Evolutionary conservation across 2,329 filamentous ascomycete species (phyloP).

Genomic region (Trichoderma brevicompactum): DNA sequence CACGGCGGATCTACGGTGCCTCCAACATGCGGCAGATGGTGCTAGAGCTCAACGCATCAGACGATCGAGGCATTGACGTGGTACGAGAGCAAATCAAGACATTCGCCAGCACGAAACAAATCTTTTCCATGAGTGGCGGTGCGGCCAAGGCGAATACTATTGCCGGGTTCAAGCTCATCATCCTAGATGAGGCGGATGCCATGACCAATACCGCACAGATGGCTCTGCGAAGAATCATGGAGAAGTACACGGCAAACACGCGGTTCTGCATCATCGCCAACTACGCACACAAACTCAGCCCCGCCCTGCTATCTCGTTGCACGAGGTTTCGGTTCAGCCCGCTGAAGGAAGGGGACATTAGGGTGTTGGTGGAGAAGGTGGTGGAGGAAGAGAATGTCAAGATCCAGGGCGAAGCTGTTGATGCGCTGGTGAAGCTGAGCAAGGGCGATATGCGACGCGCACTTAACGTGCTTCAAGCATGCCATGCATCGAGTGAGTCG

Average conservation of each 20-base stretch:
- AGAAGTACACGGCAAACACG: slow-evolving; percentile 98
- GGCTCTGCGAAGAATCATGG: slow-evolving; percentile 96
- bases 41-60: slow-evolving; percentile 93
- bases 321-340: slow-evolving; percentile 95
- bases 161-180: slow-evolving; percentile 90
- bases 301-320: slow-evolving; percentile 88
- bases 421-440: slow-evolving; percentile 82
- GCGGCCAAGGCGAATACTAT: slow-evolving; percentile 54
- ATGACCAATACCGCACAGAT: slow-evolving; percentile 99
- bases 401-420: slow-evolving; percentile 78
- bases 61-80: slow-evolving; percentile 96
- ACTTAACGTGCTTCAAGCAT: slow-evolving; percentile 93
- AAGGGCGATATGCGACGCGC: slow-evolving; percentile 96
- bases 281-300: slow-evolving; percentile 96
- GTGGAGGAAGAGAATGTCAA: slow-evolving; percentile 84
- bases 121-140: slow-evolving; percentile 72
- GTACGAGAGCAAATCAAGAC: slow-evolving; percentile 99
- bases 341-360: slow-evolving; percentile 85
- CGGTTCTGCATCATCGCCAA: slow-evolving; percentile 98
- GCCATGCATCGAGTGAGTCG: slow-evolving; percentile 81
- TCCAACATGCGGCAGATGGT: slow-evolving; percentile 99
- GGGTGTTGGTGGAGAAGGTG: slow-evolving; percentile 83
- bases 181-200: slow-evolving; percentile 97
- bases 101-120: slow-evolving; percentile 96
- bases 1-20: slow-evolving; percentile 86